Base-by-base conservation (phyloP, 2,329 filamentous ascomycete genomes). In the Pezizomycotina sp. region DNA sequence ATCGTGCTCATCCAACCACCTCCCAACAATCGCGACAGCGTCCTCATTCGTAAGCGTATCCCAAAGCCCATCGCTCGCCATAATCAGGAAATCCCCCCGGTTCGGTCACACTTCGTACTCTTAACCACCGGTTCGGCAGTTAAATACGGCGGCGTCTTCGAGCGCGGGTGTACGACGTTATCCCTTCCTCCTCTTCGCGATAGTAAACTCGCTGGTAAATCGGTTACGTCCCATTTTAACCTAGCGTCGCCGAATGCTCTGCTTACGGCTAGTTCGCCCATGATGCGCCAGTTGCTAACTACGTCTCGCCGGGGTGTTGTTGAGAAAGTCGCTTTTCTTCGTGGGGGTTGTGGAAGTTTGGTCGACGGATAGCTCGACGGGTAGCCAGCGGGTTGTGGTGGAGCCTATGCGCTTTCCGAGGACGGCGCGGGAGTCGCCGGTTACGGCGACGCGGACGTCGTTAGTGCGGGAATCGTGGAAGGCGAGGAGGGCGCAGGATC, bases 21-120 rank as follows among this genome's bases (percentile, higher is more conserved):
- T 59, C 23, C 61, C 60, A 0, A 74, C 65, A 19, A 71, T 62
- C 14, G 63, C 58, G 1, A 76, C 70, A 1, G 68, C 70, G 45
- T 74, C 59, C 27, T 66, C 59, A 43, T 57, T 71, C 7, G 61
- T 62, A 14, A 77, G 62, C 31, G 60, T 60, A 43, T 78, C 70
- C 65, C 74, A 81, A 2, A 79, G 52, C 0, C 75, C 74, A 47
- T 80, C 74, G 0, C 65, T 69, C 0, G 72, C 74, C 46, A 79
- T 59, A 43, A 80, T 73, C 33, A 77, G 53, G 48, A 79, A 79
- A 31, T 67, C 63, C 57, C 1, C 56, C 56, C 0, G 58, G 55
- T 4, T 64, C 55, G 4, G 78, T 56, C 20, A 15, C 32, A 58
- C 55, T n/a, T n/a, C 0, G 63, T 68, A 3, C 66, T 70, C 2